A percentile compares a stretch with the other conserved stretches of the same genome.
Conservation (phyloP, 2,329 filamentous ascomycete genomes). For the Exutisphaerella laricina region DNA sequence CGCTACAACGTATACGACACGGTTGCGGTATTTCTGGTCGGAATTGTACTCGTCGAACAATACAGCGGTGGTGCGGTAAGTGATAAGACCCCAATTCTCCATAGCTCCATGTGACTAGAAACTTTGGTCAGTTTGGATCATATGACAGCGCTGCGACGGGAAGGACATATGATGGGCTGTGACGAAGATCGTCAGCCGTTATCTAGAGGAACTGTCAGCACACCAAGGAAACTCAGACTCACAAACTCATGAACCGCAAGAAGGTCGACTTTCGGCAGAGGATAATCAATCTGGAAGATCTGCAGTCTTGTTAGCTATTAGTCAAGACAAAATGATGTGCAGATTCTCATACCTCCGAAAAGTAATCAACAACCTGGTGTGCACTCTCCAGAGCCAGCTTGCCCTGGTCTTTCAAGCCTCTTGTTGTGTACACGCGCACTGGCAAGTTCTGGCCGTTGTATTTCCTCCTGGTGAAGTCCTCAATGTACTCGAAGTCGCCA, state of each 20-base stretch:
- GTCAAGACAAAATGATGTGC: no score
- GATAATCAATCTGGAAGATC: conserved; percentile 88
- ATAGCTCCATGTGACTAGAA: conserved; percentile 66
- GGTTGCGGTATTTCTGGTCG: conserved; percentile 83
- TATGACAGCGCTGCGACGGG: background rate
- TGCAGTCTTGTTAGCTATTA: conserved; percentile 21
- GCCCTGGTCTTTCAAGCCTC: conserved; percentile 88
- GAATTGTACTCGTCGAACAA: conserved; percentile 93
- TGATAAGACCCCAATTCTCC: conserved; percentile 97
- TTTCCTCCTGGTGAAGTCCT: conserved; percentile 79
- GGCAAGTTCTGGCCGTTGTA: conserved; percentile 90
- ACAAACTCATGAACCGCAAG: conserved; percentile 92
- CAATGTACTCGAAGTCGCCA: conserved; percentile 94
- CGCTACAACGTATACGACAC: conserved; percentile 95
- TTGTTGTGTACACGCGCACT: conserved; percentile 92
- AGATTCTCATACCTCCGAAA: conserved; percentile 71
- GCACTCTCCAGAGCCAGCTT: conserved; percentile 85
- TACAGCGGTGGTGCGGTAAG: conserved; percentile 84
- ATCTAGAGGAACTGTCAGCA: no score
- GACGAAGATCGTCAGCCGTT: conserved; percentile 19
- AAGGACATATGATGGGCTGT: conserved; percentile 41
- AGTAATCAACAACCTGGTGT: conserved; percentile 90
- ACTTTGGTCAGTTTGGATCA: conserved; percentile 37
- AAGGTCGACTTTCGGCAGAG: conserved; percentile 84
- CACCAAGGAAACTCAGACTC: conserved; percentile 32